These are phyloP conservation scores for Lentinula novae-zelandiae DNA, from an alignment of 1,284 basidiomycete species.

Conservation along the genomic window DNA sequence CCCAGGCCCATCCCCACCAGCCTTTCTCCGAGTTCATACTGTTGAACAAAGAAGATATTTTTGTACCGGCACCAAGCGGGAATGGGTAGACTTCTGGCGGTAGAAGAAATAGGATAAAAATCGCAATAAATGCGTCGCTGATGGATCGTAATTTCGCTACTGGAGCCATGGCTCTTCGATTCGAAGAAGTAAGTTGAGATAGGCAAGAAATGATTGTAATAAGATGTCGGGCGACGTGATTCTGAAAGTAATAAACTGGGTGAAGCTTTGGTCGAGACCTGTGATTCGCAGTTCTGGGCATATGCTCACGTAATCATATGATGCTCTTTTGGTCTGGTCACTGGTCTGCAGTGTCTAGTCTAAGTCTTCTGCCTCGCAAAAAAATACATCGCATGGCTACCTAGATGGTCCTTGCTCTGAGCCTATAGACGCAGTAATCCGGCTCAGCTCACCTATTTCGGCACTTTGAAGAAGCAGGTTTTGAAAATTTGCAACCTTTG, in stretches of 20 bases:
- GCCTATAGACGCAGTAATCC: too few species aligned
- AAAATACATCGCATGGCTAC: too few species aligned
- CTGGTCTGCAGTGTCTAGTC: too few species aligned
- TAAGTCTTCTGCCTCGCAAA: too few species aligned
- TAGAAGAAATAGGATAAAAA: background rate
- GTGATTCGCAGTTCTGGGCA: background rate
- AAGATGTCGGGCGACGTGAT: background rate
- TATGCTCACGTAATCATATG: background rate
- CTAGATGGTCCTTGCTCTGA: too few species aligned
- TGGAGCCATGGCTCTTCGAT: background rate
- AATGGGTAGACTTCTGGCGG: constrained; percentile 4
- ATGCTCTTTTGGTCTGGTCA: too few species aligned
- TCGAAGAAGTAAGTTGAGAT: background rate
- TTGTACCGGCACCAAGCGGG: background rate
- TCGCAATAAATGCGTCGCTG: background rate
- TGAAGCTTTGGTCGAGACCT: background rate
- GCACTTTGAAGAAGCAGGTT: too few species aligned
- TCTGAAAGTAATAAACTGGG: background rate
- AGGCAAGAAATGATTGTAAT: background rate
- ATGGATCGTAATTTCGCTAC: background rate
- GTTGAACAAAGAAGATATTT: constrained; percentile 3
- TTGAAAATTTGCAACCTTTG: too few species aligned
- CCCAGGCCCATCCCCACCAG: constrained; percentile 70
- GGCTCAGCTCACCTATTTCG: too few species aligned
- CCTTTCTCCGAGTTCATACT: constrained; percentile 36